Evolutionary conservation across 306 rosid genomes (phyloP).

Genomic region (Prunus campanulata): DNA sequence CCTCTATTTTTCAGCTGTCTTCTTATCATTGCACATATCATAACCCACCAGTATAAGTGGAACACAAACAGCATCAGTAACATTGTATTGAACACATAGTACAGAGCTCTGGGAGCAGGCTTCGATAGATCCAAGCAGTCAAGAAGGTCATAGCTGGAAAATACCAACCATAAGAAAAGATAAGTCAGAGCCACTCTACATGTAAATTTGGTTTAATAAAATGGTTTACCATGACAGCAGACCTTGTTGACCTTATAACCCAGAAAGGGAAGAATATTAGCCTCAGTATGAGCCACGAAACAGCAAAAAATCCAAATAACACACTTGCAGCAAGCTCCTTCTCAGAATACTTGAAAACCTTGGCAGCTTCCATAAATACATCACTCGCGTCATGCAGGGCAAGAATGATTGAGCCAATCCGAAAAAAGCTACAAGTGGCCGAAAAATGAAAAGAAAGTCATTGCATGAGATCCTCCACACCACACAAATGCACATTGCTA

Average conservation of each 20-base stretch:
- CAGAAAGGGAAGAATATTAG: constrained; percentile 82
- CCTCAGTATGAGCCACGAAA: constrained; percentile 83
- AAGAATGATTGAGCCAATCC: constrained; percentile 76
- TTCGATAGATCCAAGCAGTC: constrained; percentile 47
- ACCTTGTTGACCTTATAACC: constrained; percentile 91
- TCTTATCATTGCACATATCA: constrained; percentile 76
- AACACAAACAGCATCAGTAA: constrained; percentile 82
- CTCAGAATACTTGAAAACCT: constrained; percentile 90
- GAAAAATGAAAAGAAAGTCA: not conserved
- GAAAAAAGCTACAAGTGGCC: constrained; percentile 70
- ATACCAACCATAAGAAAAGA: constrained; percentile 30
- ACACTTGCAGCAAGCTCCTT: constrained; percentile 87
- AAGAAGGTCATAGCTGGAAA: constrained; percentile 62
- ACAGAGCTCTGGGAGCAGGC: constrained; percentile 37
- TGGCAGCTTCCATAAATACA: constrained; percentile 95
- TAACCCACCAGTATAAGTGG: constrained; percentile 99
- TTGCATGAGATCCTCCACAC: constrained; percentile 1
- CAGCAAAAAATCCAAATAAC: constrained; percentile 73
- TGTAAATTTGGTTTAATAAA: constrained; percentile 25
- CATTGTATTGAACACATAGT: constrained; percentile 79
- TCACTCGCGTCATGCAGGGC: constrained; percentile 97
- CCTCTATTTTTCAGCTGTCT: constrained; percentile 90
- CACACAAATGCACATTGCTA: not conserved
- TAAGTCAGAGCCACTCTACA: constrained; percentile 14
- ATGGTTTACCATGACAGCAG: constrained; percentile 35